Evolutionary conservation across 345 rosid species (phyloP).

Genomic region (Psidium guajava): DNA sequence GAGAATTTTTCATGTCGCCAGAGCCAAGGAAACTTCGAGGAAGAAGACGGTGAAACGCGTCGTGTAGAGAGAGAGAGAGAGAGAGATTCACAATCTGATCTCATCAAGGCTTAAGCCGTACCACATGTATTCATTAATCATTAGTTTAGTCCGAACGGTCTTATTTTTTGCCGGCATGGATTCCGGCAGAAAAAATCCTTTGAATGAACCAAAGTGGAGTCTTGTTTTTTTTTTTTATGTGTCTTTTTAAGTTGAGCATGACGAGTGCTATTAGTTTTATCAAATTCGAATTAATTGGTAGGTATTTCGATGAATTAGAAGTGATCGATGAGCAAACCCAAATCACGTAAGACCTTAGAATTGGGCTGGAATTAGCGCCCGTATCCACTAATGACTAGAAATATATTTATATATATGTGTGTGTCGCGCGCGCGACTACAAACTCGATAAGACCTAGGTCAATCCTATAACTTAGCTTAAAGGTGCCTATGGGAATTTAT

Average conservation of each 20-base stretch:
- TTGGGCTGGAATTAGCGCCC: background rate
- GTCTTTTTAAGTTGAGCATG: background rate
- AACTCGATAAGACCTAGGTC: background rate
- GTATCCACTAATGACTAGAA: accelerated
- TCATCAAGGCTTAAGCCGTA: background rate
- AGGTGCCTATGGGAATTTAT: accelerated
- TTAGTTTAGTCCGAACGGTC: background rate
- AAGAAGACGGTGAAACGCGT: background rate
- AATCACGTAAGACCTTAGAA: background rate
- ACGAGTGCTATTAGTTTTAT: background rate
- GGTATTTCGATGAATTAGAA: background rate
- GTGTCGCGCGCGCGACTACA: accelerated
- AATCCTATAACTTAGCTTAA: background rate
- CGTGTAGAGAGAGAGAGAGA: background rate
- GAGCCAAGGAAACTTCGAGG: background rate
- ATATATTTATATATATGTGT: background rate
- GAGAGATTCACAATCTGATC: background rate
- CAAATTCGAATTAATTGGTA: background rate
- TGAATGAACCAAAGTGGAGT: background rate
- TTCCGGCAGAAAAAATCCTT: background rate
- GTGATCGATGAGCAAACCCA: background rate
- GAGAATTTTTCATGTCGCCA: background rate
- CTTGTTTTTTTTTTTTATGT: too few species aligned
- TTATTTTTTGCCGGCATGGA: background rate
- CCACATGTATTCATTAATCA: background rate